These are phyloP conservation scores for Kodamaea sagamina DNA, from an alignment of 805 yeast genomes.

Conservation along the genomic window DNA sequence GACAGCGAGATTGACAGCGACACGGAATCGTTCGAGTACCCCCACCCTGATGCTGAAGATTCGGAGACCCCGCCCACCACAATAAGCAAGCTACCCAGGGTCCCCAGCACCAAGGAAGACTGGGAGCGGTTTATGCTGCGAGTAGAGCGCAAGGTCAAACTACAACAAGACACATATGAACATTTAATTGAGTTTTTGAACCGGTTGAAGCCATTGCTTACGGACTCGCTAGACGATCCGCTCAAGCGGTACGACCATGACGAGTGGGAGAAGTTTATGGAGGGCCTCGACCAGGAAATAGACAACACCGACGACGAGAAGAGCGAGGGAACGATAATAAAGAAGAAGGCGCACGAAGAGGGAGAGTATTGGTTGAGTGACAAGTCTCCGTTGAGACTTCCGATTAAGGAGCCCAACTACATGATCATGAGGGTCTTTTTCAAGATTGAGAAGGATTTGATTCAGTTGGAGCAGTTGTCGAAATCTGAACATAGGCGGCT, in stretches of 20 bases:
- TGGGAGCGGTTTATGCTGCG: conserved; percentile 6
- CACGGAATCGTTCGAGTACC: conserved; percentile 3
- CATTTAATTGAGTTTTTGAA: conserved; percentile 32
- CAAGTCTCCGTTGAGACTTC: conserved; percentile 66
- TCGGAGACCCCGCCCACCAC: background rate
- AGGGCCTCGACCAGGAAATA: conserved; percentile 26
- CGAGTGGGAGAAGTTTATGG: conserved; percentile 52
- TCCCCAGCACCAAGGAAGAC: conserved; percentile 5
- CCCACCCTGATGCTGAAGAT: background rate
- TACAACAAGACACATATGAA: conserved; percentile 19
- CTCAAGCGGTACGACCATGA: conserved; percentile 46
- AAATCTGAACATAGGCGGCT: conserved; percentile 4
- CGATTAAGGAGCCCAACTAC: conserved; percentile 68
- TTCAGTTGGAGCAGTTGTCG: conserved; percentile 10
- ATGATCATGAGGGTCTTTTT: conserved; percentile 43
- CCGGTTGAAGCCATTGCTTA: conserved; percentile 30
- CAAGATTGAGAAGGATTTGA: conserved; percentile 16
- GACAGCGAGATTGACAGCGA: background rate
- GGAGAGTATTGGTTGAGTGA: conserved; percentile 64
- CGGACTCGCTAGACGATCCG: conserved; percentile 42
- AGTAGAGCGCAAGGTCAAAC: conserved; percentile 11
- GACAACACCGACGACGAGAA: background rate
- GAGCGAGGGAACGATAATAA: background rate
- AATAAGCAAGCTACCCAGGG: conserved; percentile 1
- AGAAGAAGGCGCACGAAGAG: conserved; percentile 1